A percentile compares a stretch with the other conserved stretches of the same genome.
Evolutionary conservation across 495 filamentous ascomycete genomes (phyloP).

Genomic region (Aspergillus homomorphus): DNA sequence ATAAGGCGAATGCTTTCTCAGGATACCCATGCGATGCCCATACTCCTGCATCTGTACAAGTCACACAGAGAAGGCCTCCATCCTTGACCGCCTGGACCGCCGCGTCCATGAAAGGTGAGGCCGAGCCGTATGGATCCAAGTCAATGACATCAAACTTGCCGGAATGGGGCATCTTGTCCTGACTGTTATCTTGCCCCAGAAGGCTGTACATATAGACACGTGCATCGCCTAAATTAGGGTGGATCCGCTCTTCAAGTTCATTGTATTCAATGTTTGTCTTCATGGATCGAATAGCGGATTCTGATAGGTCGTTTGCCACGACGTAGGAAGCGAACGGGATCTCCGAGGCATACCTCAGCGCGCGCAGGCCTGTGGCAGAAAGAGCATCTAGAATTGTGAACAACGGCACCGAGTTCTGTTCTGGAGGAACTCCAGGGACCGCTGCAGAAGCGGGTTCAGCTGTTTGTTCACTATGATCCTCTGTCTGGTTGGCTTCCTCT

Average conservation of each 20-base stretch:
- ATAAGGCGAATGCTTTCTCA: slow-evolving; percentile 88
- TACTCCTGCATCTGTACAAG: slow-evolving; percentile 91
- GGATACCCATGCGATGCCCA: slow-evolving; percentile 91
- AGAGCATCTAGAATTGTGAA: slow-evolving; percentile 92
- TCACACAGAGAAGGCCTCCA: slow-evolving; percentile 88
- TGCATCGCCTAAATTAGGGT: slow-evolving; percentile 72
- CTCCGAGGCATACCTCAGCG: slow-evolving; percentile 87
- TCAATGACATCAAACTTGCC: slow-evolving; percentile 85
- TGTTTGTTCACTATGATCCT: slow-evolving; percentile 5
- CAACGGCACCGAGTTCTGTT: slow-evolving; percentile 16
- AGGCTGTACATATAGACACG: slow-evolving; percentile 83
- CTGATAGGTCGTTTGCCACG: slow-evolving; percentile 85
- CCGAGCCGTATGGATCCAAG: slow-evolving; percentile 92
- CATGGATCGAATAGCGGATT: slow-evolving; percentile 75
- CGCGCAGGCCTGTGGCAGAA: slow-evolving; percentile 90
- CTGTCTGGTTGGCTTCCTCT: slow-evolving; percentile 21
- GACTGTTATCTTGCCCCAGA: slow-evolving; percentile 25
- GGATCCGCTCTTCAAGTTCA: slow-evolving; percentile 63
- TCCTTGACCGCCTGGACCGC: slow-evolving; percentile 80
- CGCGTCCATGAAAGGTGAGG: slow-evolving; percentile 85
- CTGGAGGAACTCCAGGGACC: slow-evolving; percentile 6
- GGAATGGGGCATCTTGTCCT: slow-evolving; percentile 6
- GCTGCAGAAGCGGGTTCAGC: background rate
- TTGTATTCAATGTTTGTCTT: slow-evolving; percentile 82
- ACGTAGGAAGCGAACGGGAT: slow-evolving; percentile 77